A percentile compares a stretch with the other conserved stretches of the same genome.
Evolutionary conservation across 352 stramenopile genomes (phyloP).

Genomic region (Pythium dissotocum): DNA sequence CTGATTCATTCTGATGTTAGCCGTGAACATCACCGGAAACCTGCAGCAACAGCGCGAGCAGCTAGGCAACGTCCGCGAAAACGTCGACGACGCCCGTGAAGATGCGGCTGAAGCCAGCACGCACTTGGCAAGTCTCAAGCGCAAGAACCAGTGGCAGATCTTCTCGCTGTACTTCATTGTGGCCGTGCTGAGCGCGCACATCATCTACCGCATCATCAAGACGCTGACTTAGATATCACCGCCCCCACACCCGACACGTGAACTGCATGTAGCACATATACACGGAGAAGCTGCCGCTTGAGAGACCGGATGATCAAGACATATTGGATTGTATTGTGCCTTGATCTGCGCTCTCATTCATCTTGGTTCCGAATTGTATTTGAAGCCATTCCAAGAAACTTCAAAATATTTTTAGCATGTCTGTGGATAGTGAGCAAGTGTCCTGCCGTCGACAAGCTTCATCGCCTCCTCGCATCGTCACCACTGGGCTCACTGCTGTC

Average conservation of each 20-base stretch:
- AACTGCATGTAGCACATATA: neutral
- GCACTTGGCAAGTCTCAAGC: conserved; percentile 80
- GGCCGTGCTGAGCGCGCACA: conserved; percentile 62
- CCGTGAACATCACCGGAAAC: conserved; percentile 70
- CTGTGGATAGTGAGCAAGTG: neutral
- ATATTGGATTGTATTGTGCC: neutral
- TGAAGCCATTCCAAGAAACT: conserved; percentile 1
- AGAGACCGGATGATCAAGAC: neutral
- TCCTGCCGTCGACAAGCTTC: neutral
- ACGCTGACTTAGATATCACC: conserved; percentile 37
- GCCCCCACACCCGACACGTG: neutral
- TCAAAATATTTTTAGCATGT: conserved; percentile 11
- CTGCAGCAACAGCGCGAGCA: conserved; percentile 69
- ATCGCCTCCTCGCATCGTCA: neutral
- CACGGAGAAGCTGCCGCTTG: neutral
- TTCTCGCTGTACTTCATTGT: conserved; percentile 81
- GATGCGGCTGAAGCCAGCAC: conserved; percentile 66
- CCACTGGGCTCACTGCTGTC: neutral
- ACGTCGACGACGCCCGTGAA: conserved; percentile 72
- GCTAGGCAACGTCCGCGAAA: conserved; percentile 71
- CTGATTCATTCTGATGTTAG: conserved; percentile 20
- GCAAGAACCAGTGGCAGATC: conserved; percentile 80
- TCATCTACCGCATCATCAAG: conserved; percentile 70
- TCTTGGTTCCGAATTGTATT: neutral
- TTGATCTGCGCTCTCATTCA: neutral